Evolutionary conservation across 2,329 filamentous ascomycete genomes (phyloP).

Genomic region (Purpureocillium lavendulum): DNA sequence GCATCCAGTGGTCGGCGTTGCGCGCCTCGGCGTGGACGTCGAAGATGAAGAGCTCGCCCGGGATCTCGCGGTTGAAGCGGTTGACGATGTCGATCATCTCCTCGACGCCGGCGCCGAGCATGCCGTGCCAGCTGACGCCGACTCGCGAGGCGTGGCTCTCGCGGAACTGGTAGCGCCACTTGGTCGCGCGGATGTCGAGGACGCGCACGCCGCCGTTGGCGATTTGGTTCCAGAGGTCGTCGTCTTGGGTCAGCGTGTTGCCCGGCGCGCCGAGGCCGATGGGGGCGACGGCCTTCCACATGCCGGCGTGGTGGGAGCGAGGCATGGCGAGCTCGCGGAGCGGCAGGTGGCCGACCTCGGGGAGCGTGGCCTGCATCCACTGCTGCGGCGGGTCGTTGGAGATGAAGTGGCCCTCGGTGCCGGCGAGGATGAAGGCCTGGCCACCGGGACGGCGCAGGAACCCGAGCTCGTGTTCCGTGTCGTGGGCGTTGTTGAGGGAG

Average conservation of each 20-base stretch:
- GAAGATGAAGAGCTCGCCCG: constrained; percentile 24
- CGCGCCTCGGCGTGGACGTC: constrained; percentile 16
- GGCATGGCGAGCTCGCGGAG: constrained; percentile 21
- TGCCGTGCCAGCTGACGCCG: constrained; percentile 12
- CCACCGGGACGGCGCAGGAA: constrained; percentile 9
- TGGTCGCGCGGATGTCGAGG: constrained; percentile 17
- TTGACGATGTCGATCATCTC: constrained; percentile 20
- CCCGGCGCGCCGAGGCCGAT: constrained; percentile 5
- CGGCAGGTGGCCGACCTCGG: constrained; percentile 14
- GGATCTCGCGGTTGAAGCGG: constrained; percentile 16
- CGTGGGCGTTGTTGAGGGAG: constrained; percentile 10
- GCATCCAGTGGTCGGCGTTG: neutral
- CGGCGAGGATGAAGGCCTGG: constrained; percentile 19
- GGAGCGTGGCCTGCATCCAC: constrained; percentile 22
- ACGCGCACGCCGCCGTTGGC: constrained; percentile 18
- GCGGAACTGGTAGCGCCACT: constrained; percentile 3
- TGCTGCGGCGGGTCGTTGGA: constrained; percentile 12
- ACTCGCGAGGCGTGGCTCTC: constrained; percentile 13
- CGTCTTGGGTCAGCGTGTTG: constrained; percentile 17
- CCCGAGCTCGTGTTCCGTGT: constrained; percentile 9
- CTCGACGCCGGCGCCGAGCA: constrained; percentile 13
- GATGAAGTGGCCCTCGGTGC: constrained; percentile 20
- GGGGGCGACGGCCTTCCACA: constrained; percentile 9
- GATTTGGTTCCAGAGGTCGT: constrained; percentile 15
- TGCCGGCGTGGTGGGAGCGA: constrained; percentile 21